Percentiles rank a stretch among this genome's conserved stretches.
Evolutionary conservation across 176 grass and related monocot genomes (phyloP).

Genomic region (Aegilops longissima): DNA sequence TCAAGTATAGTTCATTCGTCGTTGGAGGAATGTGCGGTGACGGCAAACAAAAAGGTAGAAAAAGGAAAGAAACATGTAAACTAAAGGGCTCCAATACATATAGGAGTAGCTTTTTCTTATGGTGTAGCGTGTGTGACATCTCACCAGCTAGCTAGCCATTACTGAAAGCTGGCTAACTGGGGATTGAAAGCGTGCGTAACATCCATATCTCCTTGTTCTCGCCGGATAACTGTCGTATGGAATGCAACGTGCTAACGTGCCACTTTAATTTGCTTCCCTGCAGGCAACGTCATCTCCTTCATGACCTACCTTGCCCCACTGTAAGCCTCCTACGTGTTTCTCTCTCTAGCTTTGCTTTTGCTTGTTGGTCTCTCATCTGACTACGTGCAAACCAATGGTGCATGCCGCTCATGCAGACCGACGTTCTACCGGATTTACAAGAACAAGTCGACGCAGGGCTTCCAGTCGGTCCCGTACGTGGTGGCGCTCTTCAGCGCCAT

Average conservation of each 20-base stretch:
- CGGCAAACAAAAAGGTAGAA: neutral
- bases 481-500: conserved; percentile 80
- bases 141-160: neutral
- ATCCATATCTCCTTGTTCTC: neutral
- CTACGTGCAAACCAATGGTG: neutral
- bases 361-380: neutral
- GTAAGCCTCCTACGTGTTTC: conserved; percentile 37
- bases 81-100: neutral
- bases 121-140: neutral
- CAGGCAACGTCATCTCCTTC: conserved; percentile 90
- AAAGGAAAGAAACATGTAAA: neutral
- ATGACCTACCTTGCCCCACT: conserved; percentile 76
- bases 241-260: neutral
- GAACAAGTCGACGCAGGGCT: conserved; percentile 71
- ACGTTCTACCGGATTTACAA: conserved; percentile 75
- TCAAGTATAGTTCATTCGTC: neutral
- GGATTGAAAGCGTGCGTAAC: no score
- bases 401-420: conserved; percentile 27
- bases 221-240: neutral
- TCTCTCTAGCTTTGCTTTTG: neutral
- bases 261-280: neutral
- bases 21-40: neutral
- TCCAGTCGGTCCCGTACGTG: conserved; percentile 82
- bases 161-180: neutral
- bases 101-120: neutral